Evolutionary conservation across 108 stramenopile species (phyloP).

Genomic region (Cyclotella choctawhatcheeana): DNA sequence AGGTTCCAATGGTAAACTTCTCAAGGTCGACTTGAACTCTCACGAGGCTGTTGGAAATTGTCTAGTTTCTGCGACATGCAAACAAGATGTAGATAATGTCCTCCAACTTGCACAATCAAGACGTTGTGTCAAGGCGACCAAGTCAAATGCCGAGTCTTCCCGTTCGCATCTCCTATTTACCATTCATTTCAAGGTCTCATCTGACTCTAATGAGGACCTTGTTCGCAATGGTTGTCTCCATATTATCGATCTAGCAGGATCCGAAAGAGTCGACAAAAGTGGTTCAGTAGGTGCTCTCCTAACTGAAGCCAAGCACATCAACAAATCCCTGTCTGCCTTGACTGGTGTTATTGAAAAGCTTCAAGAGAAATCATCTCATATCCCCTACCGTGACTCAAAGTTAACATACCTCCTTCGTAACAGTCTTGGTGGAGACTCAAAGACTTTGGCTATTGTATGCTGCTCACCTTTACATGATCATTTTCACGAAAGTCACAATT

Average conservation of each 20-base stretch:
- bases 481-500: slow-evolving; percentile 85
- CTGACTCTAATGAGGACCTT: slow-evolving; percentile 44
- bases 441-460: slow-evolving; percentile 92
- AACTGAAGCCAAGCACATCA: slow-evolving; percentile 89
- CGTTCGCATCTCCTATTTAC: slow-evolving; percentile 89
- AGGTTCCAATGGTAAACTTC: slow-evolving; percentile 48
- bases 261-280: slow-evolving; percentile 89
- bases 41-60: slow-evolving; percentile 78
- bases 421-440: slow-evolving; percentile 88
- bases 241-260: slow-evolving; percentile 92
- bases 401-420: slow-evolving; percentile 90
- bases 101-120: slow-evolving; percentile 66
- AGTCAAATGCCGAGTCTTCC: slow-evolving; percentile 83
- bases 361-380: slow-evolving; percentile 69
- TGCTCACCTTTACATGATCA: slow-evolving; percentile 86
- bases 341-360: slow-evolving; percentile 89
- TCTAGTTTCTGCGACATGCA: slow-evolving; percentile 35
- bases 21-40: slow-evolving; percentile 62
- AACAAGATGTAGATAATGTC: slow-evolving; percentile 62
- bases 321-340: slow-evolving; percentile 73
- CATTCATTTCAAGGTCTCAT: slow-evolving; percentile 67
- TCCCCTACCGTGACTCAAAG: slow-evolving; percentile 95
- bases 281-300: slow-evolving; percentile 74
- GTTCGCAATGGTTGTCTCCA: slow-evolving; percentile 70
- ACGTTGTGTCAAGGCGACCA: slow-evolving; percentile 86